phyloP scores from a whole-genome alignment of 257 asterid genomes.

The Ligustrum vulgare region DNA sequence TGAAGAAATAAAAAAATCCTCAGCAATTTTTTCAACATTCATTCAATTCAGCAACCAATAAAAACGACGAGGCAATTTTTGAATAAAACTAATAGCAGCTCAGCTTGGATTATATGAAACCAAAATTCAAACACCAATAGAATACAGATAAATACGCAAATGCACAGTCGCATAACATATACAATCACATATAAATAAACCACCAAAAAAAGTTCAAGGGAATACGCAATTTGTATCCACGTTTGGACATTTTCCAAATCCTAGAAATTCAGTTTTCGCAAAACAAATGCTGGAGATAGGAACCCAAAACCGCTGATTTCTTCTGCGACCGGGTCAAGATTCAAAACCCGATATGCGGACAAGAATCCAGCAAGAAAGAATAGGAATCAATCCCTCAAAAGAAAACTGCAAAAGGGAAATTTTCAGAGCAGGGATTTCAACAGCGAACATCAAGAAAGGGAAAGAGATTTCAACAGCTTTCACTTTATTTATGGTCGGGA shows the following conservation, averaged over 20 bases:
- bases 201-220: constrained; percentile 32
- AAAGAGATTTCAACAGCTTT: constrained; percentile 25
- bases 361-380: constrained; percentile 32
- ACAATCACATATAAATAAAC: background rate
- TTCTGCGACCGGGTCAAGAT: constrained; percentile 31
- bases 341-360: constrained; percentile 18
- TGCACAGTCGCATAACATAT: constrained; percentile 32
- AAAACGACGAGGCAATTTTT: constrained; percentile 10
- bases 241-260: constrained; percentile 60
- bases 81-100: constrained; percentile 1
- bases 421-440: constrained; percentile 34
- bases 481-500: constrained; percentile 21
- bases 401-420: constrained; percentile 25
- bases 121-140: constrained; percentile 24
- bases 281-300: constrained; percentile 24
- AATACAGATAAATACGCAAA: constrained; percentile 21
- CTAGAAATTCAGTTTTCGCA: background rate
- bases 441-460: constrained; percentile 32
- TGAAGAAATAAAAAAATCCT: background rate
- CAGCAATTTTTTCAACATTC: constrained; percentile 10
- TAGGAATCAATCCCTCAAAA: constrained; percentile 31
- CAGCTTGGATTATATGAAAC: constrained; percentile 32
- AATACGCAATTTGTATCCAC: constrained; percentile 98
- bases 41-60: constrained; percentile 6
- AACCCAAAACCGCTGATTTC: constrained; percentile 27